Evolutionary conservation across 2,329 filamentous ascomycete species (phyloP).

Genomic region (Epichloe elymi): DNA sequence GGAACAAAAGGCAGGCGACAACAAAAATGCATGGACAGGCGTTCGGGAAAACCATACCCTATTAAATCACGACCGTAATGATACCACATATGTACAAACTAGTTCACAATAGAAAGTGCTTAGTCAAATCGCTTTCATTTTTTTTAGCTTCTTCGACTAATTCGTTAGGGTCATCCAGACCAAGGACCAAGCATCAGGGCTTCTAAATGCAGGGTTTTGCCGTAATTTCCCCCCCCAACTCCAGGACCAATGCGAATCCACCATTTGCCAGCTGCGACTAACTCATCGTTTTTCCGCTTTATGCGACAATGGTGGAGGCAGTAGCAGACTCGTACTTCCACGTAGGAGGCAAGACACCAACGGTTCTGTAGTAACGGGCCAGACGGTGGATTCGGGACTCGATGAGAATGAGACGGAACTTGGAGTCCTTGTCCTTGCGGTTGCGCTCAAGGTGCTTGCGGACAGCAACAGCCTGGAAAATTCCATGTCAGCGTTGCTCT

Average conservation of each 20-base stretch:
- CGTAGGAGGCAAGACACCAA: conserved; percentile 70
- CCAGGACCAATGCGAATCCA: conserved; percentile 26
- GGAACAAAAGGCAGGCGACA: background rate
- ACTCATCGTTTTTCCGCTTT: conserved; percentile 27
- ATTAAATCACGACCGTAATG: background rate
- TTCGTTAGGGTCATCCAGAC: conserved; percentile 17
- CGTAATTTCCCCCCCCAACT: conserved; percentile 29
- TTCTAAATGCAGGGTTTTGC: conserved; percentile 30
- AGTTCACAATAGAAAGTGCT: background rate
- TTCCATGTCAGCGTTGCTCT: conserved; percentile 13
- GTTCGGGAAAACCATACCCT: conserved; percentile 3
- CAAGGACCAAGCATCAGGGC: conserved; percentile 28
- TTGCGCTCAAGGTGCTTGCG: conserved; percentile 99
- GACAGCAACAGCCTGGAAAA: conserved; percentile 73
- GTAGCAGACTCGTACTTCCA: conserved; percentile 99
- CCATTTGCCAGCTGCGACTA: conserved; percentile 8
- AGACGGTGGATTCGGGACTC: conserved; percentile 99
- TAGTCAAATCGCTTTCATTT: conserved; percentile 19
- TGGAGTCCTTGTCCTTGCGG: conserved; percentile 99
- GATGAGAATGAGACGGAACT: conserved; percentile 99
- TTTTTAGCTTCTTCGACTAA: conserved; percentile 19
- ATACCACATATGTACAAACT: background rate
- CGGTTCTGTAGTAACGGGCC: conserved; percentile 99
- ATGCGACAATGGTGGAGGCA: conserved; percentile 85
- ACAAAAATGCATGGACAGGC: conserved; percentile 1